phyloP scores from a whole-genome alignment of 1,139 yeast species.

The Candida pseudoviswanathii region DNA sequence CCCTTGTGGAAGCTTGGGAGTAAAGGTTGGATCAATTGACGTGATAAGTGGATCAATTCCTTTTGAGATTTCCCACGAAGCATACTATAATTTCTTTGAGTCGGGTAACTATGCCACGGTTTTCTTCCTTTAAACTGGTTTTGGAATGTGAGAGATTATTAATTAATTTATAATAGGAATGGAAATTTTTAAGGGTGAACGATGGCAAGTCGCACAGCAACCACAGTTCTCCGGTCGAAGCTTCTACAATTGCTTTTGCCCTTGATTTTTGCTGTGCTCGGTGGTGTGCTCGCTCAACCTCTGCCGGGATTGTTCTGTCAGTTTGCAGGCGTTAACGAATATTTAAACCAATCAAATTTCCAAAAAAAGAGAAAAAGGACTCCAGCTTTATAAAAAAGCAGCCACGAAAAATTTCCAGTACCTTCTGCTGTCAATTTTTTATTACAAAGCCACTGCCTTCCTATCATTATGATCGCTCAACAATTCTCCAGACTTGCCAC shows the following conservation, averaged over 20 bases:
- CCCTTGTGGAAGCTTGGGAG: slow-evolving; percentile 80
- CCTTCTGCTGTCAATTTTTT: no score
- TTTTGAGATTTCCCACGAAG: slow-evolving; percentile 37
- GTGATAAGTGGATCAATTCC: slow-evolving; percentile 52
- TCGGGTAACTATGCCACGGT: not conserved
- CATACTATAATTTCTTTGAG: slow-evolving; percentile 17
- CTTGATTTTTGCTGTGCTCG: not conserved
- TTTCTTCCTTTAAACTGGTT: no score
- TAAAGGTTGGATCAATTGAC: slow-evolving; percentile 74
- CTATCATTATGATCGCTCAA: slow-evolving; percentile 14
- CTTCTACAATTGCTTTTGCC: not conserved
- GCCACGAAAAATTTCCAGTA: not conserved
- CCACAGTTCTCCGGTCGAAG: slow-evolving; percentile 1
- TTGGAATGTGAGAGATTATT: no score
- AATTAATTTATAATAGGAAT: not conserved
- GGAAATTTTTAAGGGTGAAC: not conserved
- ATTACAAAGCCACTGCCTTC: no score
- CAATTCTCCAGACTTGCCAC: slow-evolving; percentile 14
- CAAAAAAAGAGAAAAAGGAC: not conserved
- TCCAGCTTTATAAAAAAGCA: not conserved
- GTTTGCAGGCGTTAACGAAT: not conserved
- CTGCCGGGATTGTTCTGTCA: not conserved
- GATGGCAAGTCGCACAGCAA: not conserved
- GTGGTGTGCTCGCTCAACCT: not conserved
- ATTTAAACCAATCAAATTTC: slow-evolving; percentile 7